Evolutionary conservation across 345 rosid genomes (phyloP).

Genomic region (Aegle marmelos): DNA sequence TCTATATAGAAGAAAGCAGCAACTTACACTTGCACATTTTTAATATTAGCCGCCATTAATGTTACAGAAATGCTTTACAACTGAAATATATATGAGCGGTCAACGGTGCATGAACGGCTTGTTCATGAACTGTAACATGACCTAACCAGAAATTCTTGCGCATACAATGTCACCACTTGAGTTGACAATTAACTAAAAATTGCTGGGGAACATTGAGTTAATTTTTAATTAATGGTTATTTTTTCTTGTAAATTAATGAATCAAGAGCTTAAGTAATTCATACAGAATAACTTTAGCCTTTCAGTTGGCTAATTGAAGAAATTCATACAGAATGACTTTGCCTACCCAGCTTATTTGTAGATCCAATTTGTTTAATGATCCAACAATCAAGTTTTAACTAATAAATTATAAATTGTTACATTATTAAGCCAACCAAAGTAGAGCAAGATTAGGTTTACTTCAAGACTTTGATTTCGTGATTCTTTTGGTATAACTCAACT

Average conservation of each 20-base stretch:
- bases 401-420: not conserved
- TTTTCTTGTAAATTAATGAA: not conserved
- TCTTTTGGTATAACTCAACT: not conserved
- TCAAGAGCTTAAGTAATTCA: too few relatives aligned
- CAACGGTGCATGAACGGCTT: constrained; percentile 1
- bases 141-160: not conserved
- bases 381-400: not conserved
- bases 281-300: not conserved
- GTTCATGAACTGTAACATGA: not conserved
- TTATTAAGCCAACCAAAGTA: not conserved
- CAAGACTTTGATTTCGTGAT: not conserved
- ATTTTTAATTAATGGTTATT: not conserved
- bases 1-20: not conserved
- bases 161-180: not conserved
- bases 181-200: not conserved
- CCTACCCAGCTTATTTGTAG: not conserved
- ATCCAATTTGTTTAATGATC: not conserved
- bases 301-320: not conserved
- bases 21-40: not conserved
- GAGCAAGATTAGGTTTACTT: constrained; percentile 1
- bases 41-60: not conserved
- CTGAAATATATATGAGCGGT: not conserved
- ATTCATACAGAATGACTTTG: not conserved
- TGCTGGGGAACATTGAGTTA: not conserved
- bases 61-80: not conserved